Evolutionary conservation across 805 yeast species (phyloP), one percentile per base, ranked within the genome.

Genomic region (Monosporozyma yasuniensis): DNA sequence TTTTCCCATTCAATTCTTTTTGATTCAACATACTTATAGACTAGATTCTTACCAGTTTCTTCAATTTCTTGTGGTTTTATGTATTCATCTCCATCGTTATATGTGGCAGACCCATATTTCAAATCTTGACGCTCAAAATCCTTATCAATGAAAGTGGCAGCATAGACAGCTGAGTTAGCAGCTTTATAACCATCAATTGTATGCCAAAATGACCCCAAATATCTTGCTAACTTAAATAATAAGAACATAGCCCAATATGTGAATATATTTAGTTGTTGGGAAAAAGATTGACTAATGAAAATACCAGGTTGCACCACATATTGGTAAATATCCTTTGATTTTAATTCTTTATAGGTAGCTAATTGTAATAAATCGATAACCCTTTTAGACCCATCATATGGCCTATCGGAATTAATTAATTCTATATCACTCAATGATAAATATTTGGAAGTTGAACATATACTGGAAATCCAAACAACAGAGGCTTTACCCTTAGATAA

Each of bases 251-350:
- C 93, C 56, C 84, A 80, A 61, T 80, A 86, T 1, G 96, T 83
- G 64, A 89, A 72, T 3, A 84, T 67, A 62, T 87, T 89, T 62
- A 93, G 73, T 57, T 77, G 85, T 56, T 80, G 78, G 65, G 78
- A 79, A 59, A 87, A 87, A 3, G 95, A 82, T 53, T 83, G 83
- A 48, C 95, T 84, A 21, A 83, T 83, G 67, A 93, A 89, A 23
- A 93, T 87, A n/a, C 99, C 99, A 0, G 99, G 99, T 53, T 93
- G 96, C 4, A 86, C 80, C 34, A 91, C 70, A 67, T 86, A 89
- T 61, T 85, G 89, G 46, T 71, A 72, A 47, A 93, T 77, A 1
- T 81, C 84, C 48, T 74, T 62, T 10, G 75, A 58, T 34, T 68
- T 57, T 58, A 88, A 68, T 16, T 69, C 56, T 52, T 77, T 64